These are phyloP conservation scores for Brassica carinata DNA, from an alignment of 345 rosid species.

Conservation along the genomic window DNA sequence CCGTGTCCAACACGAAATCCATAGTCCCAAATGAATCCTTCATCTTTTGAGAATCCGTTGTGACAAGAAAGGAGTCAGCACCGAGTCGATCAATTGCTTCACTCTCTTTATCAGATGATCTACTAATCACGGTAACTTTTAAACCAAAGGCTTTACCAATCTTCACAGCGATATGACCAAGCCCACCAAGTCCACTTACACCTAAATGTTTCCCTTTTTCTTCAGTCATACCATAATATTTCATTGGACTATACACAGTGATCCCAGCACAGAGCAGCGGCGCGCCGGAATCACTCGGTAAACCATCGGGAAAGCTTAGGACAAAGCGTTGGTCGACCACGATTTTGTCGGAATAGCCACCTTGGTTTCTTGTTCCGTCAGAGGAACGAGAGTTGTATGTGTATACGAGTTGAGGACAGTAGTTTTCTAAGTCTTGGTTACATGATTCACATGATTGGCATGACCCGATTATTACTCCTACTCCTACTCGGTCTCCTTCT, in stretches of 20 bases:
- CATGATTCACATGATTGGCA: slow-evolving; percentile 55
- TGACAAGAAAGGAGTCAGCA: slow-evolving; percentile 48
- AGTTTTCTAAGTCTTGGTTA: slow-evolving; percentile 52
- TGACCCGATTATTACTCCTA: slow-evolving; percentile 58
- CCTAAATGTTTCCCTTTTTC: slow-evolving; percentile 48
- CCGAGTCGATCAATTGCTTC: slow-evolving; percentile 39
- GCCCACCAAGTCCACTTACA: slow-evolving; percentile 86
- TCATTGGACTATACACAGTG: slow-evolving; percentile 45
- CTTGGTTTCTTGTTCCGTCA: slow-evolving; percentile 57
- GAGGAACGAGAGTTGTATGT: slow-evolving; percentile 44
- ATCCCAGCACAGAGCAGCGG: slow-evolving; percentile 24
- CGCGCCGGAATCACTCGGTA: slow-evolving; percentile 58
- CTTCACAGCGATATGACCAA: slow-evolving; percentile 72
- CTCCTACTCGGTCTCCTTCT: slow-evolving; percentile 62
- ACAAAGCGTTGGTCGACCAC: slow-evolving; percentile 57
- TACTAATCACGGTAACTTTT: slow-evolving; percentile 83
- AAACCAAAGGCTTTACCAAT: slow-evolving; percentile 57
- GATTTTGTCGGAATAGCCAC: slow-evolving; percentile 62
- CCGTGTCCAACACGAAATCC: slow-evolving; percentile 84
- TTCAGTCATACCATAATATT: slow-evolving; percentile 41
- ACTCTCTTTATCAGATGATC: slow-evolving; percentile 45
- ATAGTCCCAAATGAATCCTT: slow-evolving; percentile 71
- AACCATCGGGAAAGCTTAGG: slow-evolving; percentile 50
- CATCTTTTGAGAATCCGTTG: slow-evolving; percentile 61
- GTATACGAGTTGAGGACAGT: slow-evolving; percentile 45